These are phyloP conservation scores for Fusarium sp. DNA, from an alignment of 2,329 filamentous ascomycete species.

Conservation along the genomic window DNA sequence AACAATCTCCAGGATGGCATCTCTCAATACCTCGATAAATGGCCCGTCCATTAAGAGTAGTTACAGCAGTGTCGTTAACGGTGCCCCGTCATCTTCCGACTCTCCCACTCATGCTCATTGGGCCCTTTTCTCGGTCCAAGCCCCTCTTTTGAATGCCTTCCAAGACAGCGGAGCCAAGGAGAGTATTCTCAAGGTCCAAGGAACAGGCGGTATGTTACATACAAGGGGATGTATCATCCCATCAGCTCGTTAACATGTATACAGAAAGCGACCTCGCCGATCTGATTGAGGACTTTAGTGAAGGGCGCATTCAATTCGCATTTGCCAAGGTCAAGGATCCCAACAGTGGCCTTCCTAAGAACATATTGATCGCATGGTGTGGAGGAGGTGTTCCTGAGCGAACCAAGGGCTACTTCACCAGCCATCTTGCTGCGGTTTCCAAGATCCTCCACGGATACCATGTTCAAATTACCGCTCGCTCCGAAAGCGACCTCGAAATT, in stretches of 20 bases:
- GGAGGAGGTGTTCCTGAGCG: slow-evolving; percentile 97
- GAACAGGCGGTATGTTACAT: slow-evolving; percentile 75
- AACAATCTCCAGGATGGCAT: slow-evolving; percentile 68
- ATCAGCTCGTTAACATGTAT: slow-evolving; percentile 29
- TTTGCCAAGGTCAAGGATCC: slow-evolving; percentile 97
- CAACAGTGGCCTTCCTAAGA: slow-evolving; percentile 89
- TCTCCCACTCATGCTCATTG: slow-evolving; percentile 91
- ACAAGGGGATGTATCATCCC: not conserved
- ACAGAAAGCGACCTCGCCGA: slow-evolving; percentile 90
- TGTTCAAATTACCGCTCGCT: slow-evolving; percentile 95
- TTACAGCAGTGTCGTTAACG: slow-evolving; percentile 69
- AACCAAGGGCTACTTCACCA: slow-evolving; percentile 98
- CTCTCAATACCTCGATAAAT: slow-evolving; percentile 81
- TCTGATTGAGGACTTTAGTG: slow-evolving; percentile 94
- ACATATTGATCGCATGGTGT: slow-evolving; percentile 94
- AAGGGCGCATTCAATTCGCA: slow-evolving; percentile 95
- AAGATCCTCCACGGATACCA: slow-evolving; percentile 97
- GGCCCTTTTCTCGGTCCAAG: slow-evolving; percentile 93
- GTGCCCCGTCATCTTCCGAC: slow-evolving; percentile 59
- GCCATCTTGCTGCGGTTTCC: slow-evolving; percentile 86
- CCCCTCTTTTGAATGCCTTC: slow-evolving; percentile 92
- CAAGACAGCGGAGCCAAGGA: slow-evolving; percentile 88
- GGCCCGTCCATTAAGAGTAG: slow-evolving; percentile 86
- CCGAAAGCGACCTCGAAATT: slow-evolving; percentile 86
- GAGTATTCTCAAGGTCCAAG: slow-evolving; percentile 94